A percentile compares a stretch with the other conserved stretches of the same genome.
These are phyloP conservation scores for Amphibolis antarctica DNA, from an alignment of 106 monocot species.

Conservation along the genomic window DNA sequence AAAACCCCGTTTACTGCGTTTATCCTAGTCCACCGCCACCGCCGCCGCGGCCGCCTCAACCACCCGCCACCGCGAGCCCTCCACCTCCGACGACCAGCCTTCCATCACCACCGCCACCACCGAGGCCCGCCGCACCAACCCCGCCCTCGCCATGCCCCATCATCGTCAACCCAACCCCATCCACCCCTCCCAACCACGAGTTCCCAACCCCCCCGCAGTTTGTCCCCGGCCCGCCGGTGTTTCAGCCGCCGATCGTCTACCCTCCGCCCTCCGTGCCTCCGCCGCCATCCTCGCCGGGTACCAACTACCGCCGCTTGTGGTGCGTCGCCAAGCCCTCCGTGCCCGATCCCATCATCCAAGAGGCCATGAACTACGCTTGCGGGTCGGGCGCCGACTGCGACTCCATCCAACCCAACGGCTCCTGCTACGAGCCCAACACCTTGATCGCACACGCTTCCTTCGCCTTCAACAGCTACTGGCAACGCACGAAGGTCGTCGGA, in stretches of 20 bases:
- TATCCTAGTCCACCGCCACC: conserved; percentile 26
- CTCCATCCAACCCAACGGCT: conserved; percentile 39
- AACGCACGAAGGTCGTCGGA: conserved; percentile 37
- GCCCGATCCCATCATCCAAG: conserved; percentile 59
- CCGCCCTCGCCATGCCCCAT: not conserved
- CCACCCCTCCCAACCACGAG: not conserved
- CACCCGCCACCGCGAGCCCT: conserved; percentile 2
- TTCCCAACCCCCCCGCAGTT: conserved; percentile 1
- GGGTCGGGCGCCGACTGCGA: conserved; percentile 60
- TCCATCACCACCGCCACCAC: conserved; percentile 11
- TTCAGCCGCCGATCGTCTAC: conserved; percentile 40
- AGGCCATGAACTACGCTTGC: conserved; percentile 74
- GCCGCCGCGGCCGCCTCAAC: conserved; percentile 1
- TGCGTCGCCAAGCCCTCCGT: conserved; percentile 70
- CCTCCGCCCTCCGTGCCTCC: conserved; percentile 39
- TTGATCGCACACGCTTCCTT: conserved; percentile 53
- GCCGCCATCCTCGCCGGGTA: not conserved
- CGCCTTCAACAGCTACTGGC: conserved; percentile 78
- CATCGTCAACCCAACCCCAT: conserved; percentile 5
- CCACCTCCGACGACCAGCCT: conserved; percentile 8
- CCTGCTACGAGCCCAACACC: conserved; percentile 51
- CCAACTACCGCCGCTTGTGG: conserved; percentile 22
- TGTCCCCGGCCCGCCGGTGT: conserved; percentile 22
- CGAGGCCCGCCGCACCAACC: not conserved
- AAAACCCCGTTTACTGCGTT: conserved; percentile 31